Conservation (phyloP, 371 early-diverging fungal species). For the Mucor indicus region DNA sequence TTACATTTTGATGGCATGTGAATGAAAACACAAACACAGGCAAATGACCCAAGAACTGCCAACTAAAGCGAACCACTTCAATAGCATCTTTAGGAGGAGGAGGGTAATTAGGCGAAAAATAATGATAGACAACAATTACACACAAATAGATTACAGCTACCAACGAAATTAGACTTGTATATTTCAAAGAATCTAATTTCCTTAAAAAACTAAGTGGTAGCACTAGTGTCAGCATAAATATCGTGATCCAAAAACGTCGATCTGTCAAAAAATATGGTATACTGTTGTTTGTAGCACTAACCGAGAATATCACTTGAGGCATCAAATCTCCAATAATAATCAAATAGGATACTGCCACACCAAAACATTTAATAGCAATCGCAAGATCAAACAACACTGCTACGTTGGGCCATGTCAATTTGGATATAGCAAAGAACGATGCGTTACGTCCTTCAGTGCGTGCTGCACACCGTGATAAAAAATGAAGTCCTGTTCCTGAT, state of each 20-base stretch:
- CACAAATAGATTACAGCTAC: constrained; percentile 89
- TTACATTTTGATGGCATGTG: constrained; percentile 78
- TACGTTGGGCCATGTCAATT: constrained; percentile 90
- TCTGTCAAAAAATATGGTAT: constrained; percentile 47
- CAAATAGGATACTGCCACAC: constrained; percentile 96
- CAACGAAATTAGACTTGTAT: constrained; percentile 92
- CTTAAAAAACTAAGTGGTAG: constrained; percentile 81
- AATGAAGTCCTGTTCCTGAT: constrained; percentile 82
- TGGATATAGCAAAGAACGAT: constrained; percentile 88
- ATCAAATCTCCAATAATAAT: constrained; percentile 96
- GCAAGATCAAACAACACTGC: constrained; percentile 93
- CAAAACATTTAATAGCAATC: constrained; percentile 99
- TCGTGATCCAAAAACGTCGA: constrained; percentile 85
- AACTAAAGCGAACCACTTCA: constrained; percentile 48
- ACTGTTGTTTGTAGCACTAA: no score
- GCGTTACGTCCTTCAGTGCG: constrained; percentile 72
- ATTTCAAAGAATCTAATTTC: constrained; percentile 90
- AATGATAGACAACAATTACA: constrained; percentile 80
- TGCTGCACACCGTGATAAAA: constrained; percentile 75
- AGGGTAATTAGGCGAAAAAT: constrained; percentile 48
- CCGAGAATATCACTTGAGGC: constrained; percentile 48
- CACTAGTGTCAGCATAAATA: constrained; percentile 65
- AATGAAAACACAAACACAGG: constrained; percentile 99
- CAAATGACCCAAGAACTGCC: constrained; percentile 76
- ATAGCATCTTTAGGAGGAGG: constrained; percentile 38